These are phyloP conservation scores for Solanum bulbocastanum DNA, from an alignment of 257 asterid genomes.

Conservation along the genomic window DNA sequence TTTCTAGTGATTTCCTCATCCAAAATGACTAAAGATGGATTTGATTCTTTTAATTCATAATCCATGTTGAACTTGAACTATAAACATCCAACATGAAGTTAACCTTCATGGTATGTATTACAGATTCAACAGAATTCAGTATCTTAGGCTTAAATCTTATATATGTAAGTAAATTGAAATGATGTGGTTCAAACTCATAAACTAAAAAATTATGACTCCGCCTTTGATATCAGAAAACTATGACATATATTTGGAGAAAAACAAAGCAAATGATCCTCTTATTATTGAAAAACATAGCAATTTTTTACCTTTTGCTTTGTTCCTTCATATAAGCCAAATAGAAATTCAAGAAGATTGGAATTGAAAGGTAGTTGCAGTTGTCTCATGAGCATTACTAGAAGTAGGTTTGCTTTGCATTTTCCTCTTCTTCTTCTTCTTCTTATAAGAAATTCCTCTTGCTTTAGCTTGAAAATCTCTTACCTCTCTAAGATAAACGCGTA, in stretches of 20 bases:
- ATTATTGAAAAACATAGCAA: background rate
- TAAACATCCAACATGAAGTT: background rate
- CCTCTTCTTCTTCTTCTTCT: conserved; percentile 3
- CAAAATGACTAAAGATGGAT: background rate
- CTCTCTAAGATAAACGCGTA: conserved; percentile 3
- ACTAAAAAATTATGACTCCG: background rate
- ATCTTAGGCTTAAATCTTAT: background rate
- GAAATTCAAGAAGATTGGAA: background rate
- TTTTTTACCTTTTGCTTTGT: background rate
- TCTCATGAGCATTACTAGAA: background rate
- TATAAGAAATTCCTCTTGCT: conserved; percentile 3
- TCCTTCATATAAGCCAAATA: background rate
- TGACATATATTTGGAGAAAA: background rate
- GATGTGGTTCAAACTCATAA: background rate
- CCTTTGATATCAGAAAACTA: background rate
- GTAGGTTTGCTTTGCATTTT: background rate
- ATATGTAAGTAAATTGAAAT: background rate
- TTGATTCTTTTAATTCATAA: background rate
- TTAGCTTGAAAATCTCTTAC: conserved; percentile 7
- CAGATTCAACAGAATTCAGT: background rate
- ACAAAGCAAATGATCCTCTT: background rate
- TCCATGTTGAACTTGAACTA: background rate
- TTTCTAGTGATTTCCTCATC: background rate
- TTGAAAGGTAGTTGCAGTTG: background rate
- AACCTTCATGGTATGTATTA: background rate